Percentiles rank a stretch among this genome's conserved stretches.
Evolutionary conservation across 2,329 filamentous ascomycete species (phyloP).

Genomic region (Hypomyces perniciosus): DNA sequence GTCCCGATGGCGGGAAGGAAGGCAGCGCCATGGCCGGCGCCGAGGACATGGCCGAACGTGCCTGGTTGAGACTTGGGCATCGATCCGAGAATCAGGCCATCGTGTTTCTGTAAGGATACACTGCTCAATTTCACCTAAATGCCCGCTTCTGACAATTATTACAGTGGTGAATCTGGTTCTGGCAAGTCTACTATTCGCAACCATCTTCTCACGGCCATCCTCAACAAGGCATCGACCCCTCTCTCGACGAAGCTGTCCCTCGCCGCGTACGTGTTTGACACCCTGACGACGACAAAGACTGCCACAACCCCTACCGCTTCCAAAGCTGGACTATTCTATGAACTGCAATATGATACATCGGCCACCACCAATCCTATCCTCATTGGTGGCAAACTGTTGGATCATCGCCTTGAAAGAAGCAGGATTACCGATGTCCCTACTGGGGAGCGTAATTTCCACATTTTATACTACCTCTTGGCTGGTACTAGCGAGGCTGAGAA

Average conservation of each 20-base stretch:
- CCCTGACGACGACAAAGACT: slow-evolving; percentile 93
- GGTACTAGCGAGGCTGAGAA: slow-evolving; percentile 90
- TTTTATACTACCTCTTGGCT: slow-evolving; percentile 89
- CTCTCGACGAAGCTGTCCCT: slow-evolving; percentile 89
- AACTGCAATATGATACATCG: slow-evolving; percentile 92
- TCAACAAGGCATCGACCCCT: slow-evolving; percentile 87
- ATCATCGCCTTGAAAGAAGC: slow-evolving; percentile 88
- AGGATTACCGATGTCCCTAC: slow-evolving; percentile 88
- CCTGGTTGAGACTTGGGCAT: slow-evolving; percentile 77
- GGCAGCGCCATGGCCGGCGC: slow-evolving; percentile 89
- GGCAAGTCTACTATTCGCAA: slow-evolving; percentile 94
- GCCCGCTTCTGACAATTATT: slow-evolving; percentile 22
- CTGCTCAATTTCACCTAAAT: background rate
- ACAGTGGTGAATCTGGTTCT: slow-evolving; percentile 87
- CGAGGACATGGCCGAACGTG: slow-evolving; percentile 83
- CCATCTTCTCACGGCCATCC: slow-evolving; percentile 76
- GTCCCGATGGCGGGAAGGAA: slow-evolving; percentile 83
- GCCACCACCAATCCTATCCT: slow-evolving; percentile 78
- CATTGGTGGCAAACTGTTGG: slow-evolving; percentile 88
- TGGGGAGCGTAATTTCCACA: slow-evolving; percentile 92
- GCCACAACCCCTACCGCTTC: slow-evolving; percentile 92
- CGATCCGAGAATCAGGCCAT: slow-evolving; percentile 90
- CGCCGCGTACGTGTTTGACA: slow-evolving; percentile 92
- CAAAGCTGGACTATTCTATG: slow-evolving; percentile 91
- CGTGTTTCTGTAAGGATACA: slow-evolving; percentile 73